phyloP scores from a whole-genome alignment of 2,329 filamentous ascomycete species.

The Penicillium aurantiogriseum region DNA sequence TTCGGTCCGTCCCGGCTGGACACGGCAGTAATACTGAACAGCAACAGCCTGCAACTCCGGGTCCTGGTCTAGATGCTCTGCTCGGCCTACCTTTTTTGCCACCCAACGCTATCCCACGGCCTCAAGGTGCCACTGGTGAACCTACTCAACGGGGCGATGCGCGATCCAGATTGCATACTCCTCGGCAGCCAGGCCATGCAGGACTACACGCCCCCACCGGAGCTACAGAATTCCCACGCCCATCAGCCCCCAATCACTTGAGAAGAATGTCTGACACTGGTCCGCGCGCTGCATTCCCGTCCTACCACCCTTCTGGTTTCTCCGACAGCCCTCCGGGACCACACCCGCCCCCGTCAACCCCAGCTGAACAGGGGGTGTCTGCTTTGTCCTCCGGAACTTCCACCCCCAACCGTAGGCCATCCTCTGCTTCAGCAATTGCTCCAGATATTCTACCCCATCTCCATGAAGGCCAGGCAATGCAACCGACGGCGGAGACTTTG shows the following conservation, averaged over 20 bases:
- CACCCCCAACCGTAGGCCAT: conserved; percentile 48
- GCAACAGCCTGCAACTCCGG: conserved; percentile 41
- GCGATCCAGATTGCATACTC: conserved; percentile 52
- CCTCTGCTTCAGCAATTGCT: conserved; percentile 47
- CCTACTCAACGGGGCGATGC: conserved; percentile 55
- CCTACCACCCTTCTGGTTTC: conserved; percentile 45
- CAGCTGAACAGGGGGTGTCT: conserved; percentile 58
- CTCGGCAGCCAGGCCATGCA: conserved; percentile 55
- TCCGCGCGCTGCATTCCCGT: conserved; percentile 25
- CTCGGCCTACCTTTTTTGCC: conserved; percentile 47
- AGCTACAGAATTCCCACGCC: conserved; percentile 55
- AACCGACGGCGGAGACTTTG: conserved; percentile 39
- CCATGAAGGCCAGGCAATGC: conserved; percentile 39
- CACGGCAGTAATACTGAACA: conserved; percentile 48
- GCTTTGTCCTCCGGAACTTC: conserved; percentile 55
- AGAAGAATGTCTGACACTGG: conserved; percentile 35
- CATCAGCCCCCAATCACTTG: conserved; percentile 44
- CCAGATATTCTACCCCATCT: conserved; percentile 40
- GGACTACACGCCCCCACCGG: conserved; percentile 50
- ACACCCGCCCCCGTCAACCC: conserved; percentile 62
- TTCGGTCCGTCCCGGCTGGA: conserved; percentile 61
- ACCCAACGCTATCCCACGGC: conserved; percentile 43
- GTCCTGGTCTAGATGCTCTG: conserved; percentile 45
- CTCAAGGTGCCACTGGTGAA: conserved; percentile 48
- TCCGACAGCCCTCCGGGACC: conserved; percentile 59